Evolutionary conservation across 2,329 filamentous ascomycete species (phyloP).

Genomic region (Pseudocercospora fuligena): DNA sequence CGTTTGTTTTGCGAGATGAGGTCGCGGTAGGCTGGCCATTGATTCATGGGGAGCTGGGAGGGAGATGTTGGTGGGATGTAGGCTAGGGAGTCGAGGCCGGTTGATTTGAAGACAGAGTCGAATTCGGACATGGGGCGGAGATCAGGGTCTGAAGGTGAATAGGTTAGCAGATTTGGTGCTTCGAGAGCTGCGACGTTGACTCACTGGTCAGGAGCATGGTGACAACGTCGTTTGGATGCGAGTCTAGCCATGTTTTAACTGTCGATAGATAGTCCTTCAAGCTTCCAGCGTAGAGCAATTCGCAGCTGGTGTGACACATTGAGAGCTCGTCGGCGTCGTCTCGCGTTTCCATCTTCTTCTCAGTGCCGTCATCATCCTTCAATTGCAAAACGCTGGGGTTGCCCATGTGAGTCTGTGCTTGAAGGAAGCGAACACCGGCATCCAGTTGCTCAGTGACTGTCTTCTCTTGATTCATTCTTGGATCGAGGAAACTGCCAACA

Average conservation of each 20-base stretch:
- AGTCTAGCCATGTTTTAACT: conserved; percentile 64
- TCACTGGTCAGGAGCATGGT: conserved; percentile 59
- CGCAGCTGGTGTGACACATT: conserved; percentile 68
- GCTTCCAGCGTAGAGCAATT: conserved; percentile 56
- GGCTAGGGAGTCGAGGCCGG: conserved; percentile 52
- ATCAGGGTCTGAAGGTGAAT: conserved; percentile 73
- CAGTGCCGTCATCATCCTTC: neutral
- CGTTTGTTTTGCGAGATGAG: conserved; percentile 70
- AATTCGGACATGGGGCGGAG: conserved; percentile 52
- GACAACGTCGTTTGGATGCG: conserved; percentile 79
- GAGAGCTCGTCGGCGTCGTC: conserved; percentile 48
- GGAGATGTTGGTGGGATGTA: conserved; percentile 42
- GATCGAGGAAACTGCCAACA: conserved; percentile 60
- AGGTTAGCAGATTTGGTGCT: neutral
- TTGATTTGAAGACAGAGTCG: conserved; percentile 53
- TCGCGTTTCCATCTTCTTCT: neutral
- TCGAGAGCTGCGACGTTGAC: neutral
- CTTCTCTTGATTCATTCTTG: conserved; percentile 55
- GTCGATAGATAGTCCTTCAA: conserved; percentile 59
- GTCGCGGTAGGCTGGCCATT: conserved; percentile 81
- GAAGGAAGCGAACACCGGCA: conserved; percentile 66
- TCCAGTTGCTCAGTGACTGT: conserved; percentile 63
- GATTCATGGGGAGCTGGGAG: conserved; percentile 48
- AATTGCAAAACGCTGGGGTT: conserved; percentile 40
- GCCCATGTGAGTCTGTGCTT: conserved; percentile 64